These are phyloP conservation scores for Nakaseomyces kungkrabaensis DNA, from an alignment of 1,139 yeast genomes.

Conservation along the genomic window DNA sequence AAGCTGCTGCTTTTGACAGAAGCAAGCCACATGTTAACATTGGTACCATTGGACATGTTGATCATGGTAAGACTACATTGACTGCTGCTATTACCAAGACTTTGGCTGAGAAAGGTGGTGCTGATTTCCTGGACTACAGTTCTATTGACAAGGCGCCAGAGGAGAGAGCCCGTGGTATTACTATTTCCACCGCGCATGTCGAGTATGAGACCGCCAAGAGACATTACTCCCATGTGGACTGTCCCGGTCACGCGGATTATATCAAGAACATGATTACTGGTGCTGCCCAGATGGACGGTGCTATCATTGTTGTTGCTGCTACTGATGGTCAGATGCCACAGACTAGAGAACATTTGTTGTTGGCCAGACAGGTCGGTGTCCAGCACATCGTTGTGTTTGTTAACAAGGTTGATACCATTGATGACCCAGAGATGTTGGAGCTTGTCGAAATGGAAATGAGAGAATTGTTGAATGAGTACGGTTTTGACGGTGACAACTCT, in stretches of 20 bases:
- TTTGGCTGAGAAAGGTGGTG: constrained; percentile 81
- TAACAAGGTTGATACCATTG: constrained; percentile 94
- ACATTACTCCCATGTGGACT: constrained; percentile 95
- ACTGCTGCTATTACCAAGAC: constrained; percentile 98
- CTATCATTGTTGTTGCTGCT: constrained; percentile 98
- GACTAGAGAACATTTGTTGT: constrained; percentile 95
- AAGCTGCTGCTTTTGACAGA: constrained; percentile 49
- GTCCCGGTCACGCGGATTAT: constrained; percentile 99
- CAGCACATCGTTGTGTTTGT: constrained; percentile 95
- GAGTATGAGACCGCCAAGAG: constrained; percentile 89
- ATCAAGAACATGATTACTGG: constrained; percentile 99
- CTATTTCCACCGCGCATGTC: constrained; percentile 94
- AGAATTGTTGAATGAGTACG: constrained; percentile 80
- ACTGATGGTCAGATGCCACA: constrained; percentile 99
- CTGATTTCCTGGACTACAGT: constrained; percentile 83
- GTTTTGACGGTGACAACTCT: constrained; percentile 96
- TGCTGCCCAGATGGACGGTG: constrained; percentile 99
- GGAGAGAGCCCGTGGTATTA: constrained; percentile 99
- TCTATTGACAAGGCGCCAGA: constrained; percentile 98
- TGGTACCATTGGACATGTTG: constrained; percentile 96
- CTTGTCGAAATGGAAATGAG: constrained; percentile 99
- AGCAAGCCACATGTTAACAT: constrained; percentile 92
- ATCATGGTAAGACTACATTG: constrained; percentile 96
- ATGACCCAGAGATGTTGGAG: constrained; percentile 98
- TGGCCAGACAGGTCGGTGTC: constrained; percentile 99